Percentiles rank a stretch among this genome's conserved stretches.
Evolutionary conservation across 2,329 filamentous ascomycete species (phyloP).

Genomic region (Tolypocladium inflatum): DNA sequence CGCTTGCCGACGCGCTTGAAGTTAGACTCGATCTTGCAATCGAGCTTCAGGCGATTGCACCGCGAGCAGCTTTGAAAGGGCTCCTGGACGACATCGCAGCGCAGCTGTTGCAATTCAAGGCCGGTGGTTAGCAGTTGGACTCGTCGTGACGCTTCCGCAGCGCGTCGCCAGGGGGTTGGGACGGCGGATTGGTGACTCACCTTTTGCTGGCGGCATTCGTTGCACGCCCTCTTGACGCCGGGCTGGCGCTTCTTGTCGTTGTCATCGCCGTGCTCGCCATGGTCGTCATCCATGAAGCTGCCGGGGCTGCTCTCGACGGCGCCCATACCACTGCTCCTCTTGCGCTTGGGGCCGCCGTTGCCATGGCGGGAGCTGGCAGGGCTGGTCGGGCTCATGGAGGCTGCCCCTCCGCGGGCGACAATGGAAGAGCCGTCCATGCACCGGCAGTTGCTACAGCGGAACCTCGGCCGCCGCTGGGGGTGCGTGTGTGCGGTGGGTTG

Average conservation of each 20-base stretch:
- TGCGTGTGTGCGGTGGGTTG: neutral
- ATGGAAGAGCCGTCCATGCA: conserved; percentile 40
- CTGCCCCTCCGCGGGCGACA: conserved; percentile 34
- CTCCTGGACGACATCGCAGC: conserved; percentile 76
- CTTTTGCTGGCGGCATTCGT: conserved; percentile 80
- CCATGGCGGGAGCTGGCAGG: conserved; percentile 43
- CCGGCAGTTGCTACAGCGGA: conserved; percentile 10
- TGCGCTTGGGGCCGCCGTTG: conserved; percentile 44
- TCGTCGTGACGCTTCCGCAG: neutral
- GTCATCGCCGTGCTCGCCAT: conserved; percentile 44
- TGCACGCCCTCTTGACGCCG: conserved; percentile 70
- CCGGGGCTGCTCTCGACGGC: conserved; percentile 51
- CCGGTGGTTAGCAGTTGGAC: neutral
- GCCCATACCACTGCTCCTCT: conserved; percentile 42
- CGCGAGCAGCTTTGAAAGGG: conserved; percentile 70
- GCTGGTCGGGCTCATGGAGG: conserved; percentile 45
- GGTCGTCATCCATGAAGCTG: conserved; percentile 38
- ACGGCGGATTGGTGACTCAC: conserved; percentile 34
- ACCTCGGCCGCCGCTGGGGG: conserved; percentile 5
- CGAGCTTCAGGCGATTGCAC: conserved; percentile 69
- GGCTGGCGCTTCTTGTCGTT: conserved; percentile 55
- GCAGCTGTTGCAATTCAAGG: conserved; percentile 42
- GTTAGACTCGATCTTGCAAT: conserved; percentile 80
- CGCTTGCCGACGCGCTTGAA: conserved; percentile 80
- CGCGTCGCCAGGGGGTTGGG: conserved; percentile 4